A percentile compares a stretch with the other conserved stretches of the same genome.
phyloP scores from a whole-genome alignment of 306 rosid genomes.

The Crotalaria pallida region DNA sequence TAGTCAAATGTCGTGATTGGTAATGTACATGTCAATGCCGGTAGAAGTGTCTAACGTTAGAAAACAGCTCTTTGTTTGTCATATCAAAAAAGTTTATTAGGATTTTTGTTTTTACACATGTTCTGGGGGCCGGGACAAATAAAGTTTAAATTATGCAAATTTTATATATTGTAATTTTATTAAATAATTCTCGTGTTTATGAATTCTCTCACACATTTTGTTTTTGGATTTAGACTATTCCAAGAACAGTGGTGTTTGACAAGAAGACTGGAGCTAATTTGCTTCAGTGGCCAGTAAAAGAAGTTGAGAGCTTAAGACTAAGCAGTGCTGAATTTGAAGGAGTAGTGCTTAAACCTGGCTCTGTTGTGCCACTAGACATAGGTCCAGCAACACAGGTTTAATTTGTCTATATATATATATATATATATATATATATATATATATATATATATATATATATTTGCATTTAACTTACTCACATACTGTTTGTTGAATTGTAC shows the following conservation, averaged over 20 bases:
- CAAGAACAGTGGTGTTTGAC: slow-evolving; percentile 71
- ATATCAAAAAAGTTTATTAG: too few relatives aligned
- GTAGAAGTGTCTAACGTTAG: too few relatives aligned
- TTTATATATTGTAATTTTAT: not conserved
- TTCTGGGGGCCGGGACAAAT: too few relatives aligned
- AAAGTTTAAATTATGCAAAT: not conserved
- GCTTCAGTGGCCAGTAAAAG: slow-evolving; percentile 84
- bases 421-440: too few relatives aligned
- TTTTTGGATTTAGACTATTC: slow-evolving; percentile 49
- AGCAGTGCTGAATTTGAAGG: slow-evolving; percentile 36
- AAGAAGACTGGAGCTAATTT: slow-evolving; percentile 52
- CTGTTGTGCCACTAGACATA: slow-evolving; percentile 50
- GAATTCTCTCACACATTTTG: not conserved
- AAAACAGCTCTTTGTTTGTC: not conserved
- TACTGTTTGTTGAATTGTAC: not conserved
- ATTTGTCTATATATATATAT: too few relatives aligned
- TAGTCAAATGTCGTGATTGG: too few relatives aligned
- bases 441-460: too few relatives aligned
- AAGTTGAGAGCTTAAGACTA: slow-evolving; percentile 66
- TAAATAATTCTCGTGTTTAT: not conserved
- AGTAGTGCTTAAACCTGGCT: slow-evolving; percentile 54
- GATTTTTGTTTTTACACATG: too few relatives aligned
- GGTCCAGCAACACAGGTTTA: slow-evolving; percentile 74
- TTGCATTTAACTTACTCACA: not conserved
- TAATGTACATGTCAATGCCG: too few relatives aligned